A percentile compares a stretch with the other conserved stretches of the same genome.
Conservation (phyloP, 2,329 filamentous ascomycete species). For the Nemania bipapillata region DNA sequence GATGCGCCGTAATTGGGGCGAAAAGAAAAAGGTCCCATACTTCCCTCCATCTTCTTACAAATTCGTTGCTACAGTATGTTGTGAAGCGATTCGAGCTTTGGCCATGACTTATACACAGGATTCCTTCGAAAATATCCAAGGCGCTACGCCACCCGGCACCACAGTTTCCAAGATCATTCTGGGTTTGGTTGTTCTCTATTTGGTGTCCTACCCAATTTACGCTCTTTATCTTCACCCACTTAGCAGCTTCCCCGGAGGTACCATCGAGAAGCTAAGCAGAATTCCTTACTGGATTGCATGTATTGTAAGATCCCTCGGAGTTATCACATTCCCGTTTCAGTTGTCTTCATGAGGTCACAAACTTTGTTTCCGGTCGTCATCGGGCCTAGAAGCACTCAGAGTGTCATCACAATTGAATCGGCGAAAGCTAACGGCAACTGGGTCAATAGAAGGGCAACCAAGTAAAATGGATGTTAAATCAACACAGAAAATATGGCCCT, state of each 20-base stretch:
- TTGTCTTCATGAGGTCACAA: not conserved
- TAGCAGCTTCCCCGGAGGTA: conserved; percentile 41
- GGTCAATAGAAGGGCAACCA: conserved; percentile 30
- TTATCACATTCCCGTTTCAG: not conserved
- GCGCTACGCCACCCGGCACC: not conserved
- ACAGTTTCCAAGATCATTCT: conserved; percentile 2
- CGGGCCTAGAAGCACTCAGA: not conserved
- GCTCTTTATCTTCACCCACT: conserved; percentile 44
- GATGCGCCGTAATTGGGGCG: not conserved
- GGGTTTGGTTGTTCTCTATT: conserved; percentile 20
- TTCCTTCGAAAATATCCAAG: conserved; percentile 19
- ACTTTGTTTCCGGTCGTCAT: not conserved
- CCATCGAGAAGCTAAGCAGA: conserved; percentile 33
- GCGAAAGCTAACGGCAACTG: not conserved
- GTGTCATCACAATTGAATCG: not conserved
- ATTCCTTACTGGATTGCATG: conserved; percentile 42
- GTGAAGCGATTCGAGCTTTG: not conserved
- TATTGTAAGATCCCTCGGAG: conserved; percentile 4
- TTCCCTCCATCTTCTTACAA: conserved; percentile 15
- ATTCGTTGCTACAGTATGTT: conserved; percentile 8
- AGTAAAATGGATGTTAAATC: conserved; percentile 31
- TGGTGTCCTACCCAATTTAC: conserved; percentile 40
- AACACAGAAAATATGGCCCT: conserved; percentile 39
- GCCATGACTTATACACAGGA: conserved; percentile 27
- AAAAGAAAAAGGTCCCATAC: conserved; percentile 9